phyloP scores from a whole-genome alignment of 1,284 basidiomycete species.

The Cutaneotrichosporon sp. region DNA sequence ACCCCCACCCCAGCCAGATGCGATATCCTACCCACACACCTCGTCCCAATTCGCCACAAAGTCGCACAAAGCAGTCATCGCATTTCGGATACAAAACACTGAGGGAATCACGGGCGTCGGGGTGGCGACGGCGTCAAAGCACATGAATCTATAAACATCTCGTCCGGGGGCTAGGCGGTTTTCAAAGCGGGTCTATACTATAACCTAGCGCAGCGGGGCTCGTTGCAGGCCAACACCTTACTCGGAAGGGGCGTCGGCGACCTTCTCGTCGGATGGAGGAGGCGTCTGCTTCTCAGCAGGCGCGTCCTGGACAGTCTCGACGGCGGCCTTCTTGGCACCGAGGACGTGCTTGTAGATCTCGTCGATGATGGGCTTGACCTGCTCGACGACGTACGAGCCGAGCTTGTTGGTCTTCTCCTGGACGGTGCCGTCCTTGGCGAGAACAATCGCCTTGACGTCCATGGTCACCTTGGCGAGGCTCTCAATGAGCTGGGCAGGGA shows the following conservation, averaged over 20 bases:
- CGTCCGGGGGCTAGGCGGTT: constrained; percentile 3
- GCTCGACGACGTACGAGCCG: constrained; percentile 48
- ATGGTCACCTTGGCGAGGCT: constrained; percentile 42
- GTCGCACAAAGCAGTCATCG: neutral
- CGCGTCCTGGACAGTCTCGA: constrained; percentile 26
- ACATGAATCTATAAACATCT: constrained; percentile 10
- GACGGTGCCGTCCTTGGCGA: constrained; percentile 47
- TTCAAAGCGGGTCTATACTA: neutral
- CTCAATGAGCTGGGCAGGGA: constrained; percentile 47
- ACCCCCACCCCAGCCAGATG: no score
- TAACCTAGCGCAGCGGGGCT: neutral
- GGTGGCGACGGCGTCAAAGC: neutral
- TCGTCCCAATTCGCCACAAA: neutral
- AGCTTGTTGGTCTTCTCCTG: constrained; percentile 53
- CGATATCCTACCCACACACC: neutral
- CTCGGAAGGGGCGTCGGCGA: neutral
- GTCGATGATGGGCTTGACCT: constrained; percentile 52
- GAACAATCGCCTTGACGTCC: constrained; percentile 49
- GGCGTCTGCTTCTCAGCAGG: constrained; percentile 5
- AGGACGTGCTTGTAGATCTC: constrained; percentile 50
- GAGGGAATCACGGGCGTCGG: neutral
- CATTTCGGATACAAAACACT: constrained; percentile 11
- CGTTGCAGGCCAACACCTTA: neutral
- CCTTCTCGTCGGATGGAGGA: neutral
- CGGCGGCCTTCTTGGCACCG: constrained; percentile 41